A percentile compares a stretch with the other conserved stretches of the same genome.
These are phyloP conservation scores for Suzukiozyma palmioleophila DNA, from an alignment of 1,139 yeast species.

Conservation along the genomic window DNA sequence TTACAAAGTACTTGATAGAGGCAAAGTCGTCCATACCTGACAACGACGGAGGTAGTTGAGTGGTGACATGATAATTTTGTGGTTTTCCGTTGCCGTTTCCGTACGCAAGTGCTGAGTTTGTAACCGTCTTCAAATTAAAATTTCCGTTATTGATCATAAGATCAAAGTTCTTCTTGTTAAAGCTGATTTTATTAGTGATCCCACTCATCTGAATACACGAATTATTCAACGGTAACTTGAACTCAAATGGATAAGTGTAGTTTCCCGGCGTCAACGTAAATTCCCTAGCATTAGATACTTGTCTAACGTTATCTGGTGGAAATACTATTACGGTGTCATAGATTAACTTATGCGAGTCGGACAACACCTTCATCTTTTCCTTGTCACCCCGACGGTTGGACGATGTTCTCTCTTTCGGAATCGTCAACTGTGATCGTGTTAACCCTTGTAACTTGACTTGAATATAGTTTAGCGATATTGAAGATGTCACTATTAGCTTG, in stretches of 20 bases:
- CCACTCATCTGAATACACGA: slow-evolving; percentile 46
- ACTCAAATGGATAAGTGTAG: slow-evolving; percentile 54
- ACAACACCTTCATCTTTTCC: slow-evolving; percentile 18
- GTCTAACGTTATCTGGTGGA: slow-evolving; percentile 54
- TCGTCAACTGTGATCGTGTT: slow-evolving; percentile 33
- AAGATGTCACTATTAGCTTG: slow-evolving; percentile 37
- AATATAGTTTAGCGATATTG: slow-evolving; percentile 47
- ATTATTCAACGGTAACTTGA: slow-evolving; percentile 48
- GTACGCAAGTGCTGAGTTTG: slow-evolving; percentile 10
- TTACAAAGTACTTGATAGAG: slow-evolving; percentile 48
- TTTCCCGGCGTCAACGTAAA: slow-evolving; percentile 60
- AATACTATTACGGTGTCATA: slow-evolving; percentile 55
- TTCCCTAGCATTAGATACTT: slow-evolving; percentile 45
- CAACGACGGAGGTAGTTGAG: slow-evolving; percentile 56
- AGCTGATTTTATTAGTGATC: slow-evolving; percentile 35
- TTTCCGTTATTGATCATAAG: slow-evolving; percentile 34
- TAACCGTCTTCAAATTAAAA: slow-evolving; percentile 18
- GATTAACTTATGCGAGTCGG: slow-evolving; percentile 52
- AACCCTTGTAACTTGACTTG: slow-evolving; percentile 60
- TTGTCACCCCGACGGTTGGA: slow-evolving; percentile 13
- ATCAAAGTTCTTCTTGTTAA: slow-evolving; percentile 29
- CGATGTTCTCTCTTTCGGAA: slow-evolving; percentile 19
- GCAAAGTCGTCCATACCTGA: slow-evolving; percentile 45
- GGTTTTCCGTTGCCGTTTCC: slow-evolving; percentile 9
- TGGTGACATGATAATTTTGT: slow-evolving; percentile 32